phyloP scores from a whole-genome alignment of 2,329 filamentous ascomycete species.

The Clonostachys rhizophaga region DNA sequence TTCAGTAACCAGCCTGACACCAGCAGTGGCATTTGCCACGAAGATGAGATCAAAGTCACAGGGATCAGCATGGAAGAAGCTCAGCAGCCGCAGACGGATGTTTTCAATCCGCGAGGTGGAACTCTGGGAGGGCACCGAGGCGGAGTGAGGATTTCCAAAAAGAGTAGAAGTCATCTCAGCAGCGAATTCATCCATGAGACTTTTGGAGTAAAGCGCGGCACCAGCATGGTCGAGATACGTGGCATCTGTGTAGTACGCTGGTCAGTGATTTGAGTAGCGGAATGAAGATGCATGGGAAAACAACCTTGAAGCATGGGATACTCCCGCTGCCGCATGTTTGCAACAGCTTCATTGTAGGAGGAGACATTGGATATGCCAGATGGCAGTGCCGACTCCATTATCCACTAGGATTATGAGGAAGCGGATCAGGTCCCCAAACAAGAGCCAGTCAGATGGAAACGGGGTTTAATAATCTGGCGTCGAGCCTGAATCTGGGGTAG shows the following conservation, averaged over 20 bases:
- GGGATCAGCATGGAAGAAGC: slow-evolving; percentile 78
- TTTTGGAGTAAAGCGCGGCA: slow-evolving; percentile 80
- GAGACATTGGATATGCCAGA: no score
- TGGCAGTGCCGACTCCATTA: no score
- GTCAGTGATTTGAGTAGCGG: slow-evolving; percentile 4
- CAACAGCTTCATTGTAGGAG: slow-evolving; percentile 54
- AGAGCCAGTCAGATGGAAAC: no score
- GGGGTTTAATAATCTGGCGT: no score
- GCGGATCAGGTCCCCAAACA: no score
- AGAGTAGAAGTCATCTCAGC: slow-evolving; percentile 73
- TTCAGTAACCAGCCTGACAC: slow-evolving; percentile 81
- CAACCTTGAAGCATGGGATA: slow-evolving; percentile 69
- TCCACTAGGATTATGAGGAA: no score
- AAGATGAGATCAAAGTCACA: slow-evolving; percentile 84
- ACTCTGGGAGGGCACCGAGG: slow-evolving; percentile 73
- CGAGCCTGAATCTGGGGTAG: no score
- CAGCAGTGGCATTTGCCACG: slow-evolving; percentile 87
- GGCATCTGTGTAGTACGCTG: slow-evolving; percentile 43
- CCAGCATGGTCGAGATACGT: slow-evolving; percentile 92
- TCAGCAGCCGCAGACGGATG: slow-evolving; percentile 63
- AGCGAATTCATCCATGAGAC: slow-evolving; percentile 74
- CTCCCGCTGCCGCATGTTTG: slow-evolving; percentile 52
- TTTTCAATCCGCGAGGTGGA: slow-evolving; percentile 73
- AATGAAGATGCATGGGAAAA: neutral
- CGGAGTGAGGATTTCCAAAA: slow-evolving; percentile 90